A percentile compares a stretch with the other conserved stretches of the same genome.
These are phyloP conservation scores for Globisporangium mamillatum DNA, from an alignment of 352 stramenopile genomes.

Conservation along the genomic window DNA sequence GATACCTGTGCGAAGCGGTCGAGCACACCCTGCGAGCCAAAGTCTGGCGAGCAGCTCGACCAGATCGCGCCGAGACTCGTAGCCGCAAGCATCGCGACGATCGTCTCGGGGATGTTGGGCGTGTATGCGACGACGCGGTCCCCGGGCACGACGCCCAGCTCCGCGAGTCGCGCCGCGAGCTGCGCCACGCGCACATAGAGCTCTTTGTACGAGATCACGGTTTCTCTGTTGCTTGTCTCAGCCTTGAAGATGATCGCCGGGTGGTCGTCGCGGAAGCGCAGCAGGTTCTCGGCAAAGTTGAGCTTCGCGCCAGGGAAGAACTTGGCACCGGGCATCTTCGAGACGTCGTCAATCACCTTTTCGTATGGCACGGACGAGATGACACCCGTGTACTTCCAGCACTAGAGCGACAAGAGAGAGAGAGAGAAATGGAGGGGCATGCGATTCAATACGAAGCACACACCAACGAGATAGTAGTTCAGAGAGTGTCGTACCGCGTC, in stretches of 20 bases:
- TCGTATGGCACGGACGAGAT: slow-evolving; percentile 51
- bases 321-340: slow-evolving; percentile 70
- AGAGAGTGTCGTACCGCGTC: slow-evolving; percentile 23
- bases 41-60: slow-evolving; percentile 86
- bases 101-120: slow-evolving; percentile 66
- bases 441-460: neutral
- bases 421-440: neutral
- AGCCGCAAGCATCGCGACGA: slow-evolving; percentile 70
- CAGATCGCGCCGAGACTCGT: slow-evolving; percentile 68
- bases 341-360: slow-evolving; percentile 50
- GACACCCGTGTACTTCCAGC: slow-evolving; percentile 75
- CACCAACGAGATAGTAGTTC: neutral
- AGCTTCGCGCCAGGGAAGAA: slow-evolving; percentile 66
- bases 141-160: slow-evolving; percentile 46
- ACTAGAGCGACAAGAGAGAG: slow-evolving; percentile 19
- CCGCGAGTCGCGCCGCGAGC: slow-evolving; percentile 37
- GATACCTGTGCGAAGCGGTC: slow-evolving; percentile 73
- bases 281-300: slow-evolving; percentile 77
- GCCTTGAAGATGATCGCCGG: slow-evolving; percentile 73
- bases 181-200: slow-evolving; percentile 58
- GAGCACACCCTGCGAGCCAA: slow-evolving; percentile 76
- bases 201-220: slow-evolving; percentile 57
- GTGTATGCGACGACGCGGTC: slow-evolving; percentile 72
- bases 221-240: slow-evolving; percentile 60
- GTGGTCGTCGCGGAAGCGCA: slow-evolving; percentile 70